Base-by-base conservation (phyloP, 1,284 basidiomycete genomes). In the Fistulina hepatica region DNA sequence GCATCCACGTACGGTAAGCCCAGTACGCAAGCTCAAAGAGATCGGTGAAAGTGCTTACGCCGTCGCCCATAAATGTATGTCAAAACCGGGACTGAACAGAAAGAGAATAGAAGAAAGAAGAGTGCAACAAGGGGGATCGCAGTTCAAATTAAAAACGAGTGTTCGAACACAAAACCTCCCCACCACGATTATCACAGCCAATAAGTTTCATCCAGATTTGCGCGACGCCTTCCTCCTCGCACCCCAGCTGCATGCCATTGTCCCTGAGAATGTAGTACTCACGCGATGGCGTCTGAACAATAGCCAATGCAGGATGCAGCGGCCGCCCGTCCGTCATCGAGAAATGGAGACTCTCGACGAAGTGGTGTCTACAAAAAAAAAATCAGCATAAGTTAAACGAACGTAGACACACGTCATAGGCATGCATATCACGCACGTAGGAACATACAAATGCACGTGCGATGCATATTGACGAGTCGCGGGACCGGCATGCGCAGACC, bases 321-420 rank as follows among this genome's bases (percentile, higher is more conserved):
- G 57, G 46, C 11, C 49, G 47, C 3, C 63, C 58, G 12, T 54
- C 49, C 0, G 60, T 39, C 0, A 65, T 59, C 1, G 61, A 62
- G 47, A 83, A 75, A 52, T 83, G 77, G 4, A 81, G 52, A 48
- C 79, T 80, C 51, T 84, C 81, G n/a, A 84, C 64, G 47, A 79
- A 71, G 51, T 84, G 81, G 39, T 80, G 76, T 35, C 79, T 84
- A 21, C 22, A 39, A 20, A 34, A 10, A 15, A 15, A 2, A 15
- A 17, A 31, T 33, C 31, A 21, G 19, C 35, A 30, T 11, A 23
- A 30, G 16, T 22, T 11, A 16, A 2, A 15, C 19, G 17, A 19
- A 57, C 69, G 40, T 52, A 16, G 27, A 13, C 27, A 6, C 7
- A 30, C n/a, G n/a, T n/a, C n/a, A n/a, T n/a, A n/a, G n/a, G 6